A percentile compares a stretch with the other conserved stretches of the same genome.
Evolutionary conservation across 495 filamentous ascomycete species (phyloP).

Genomic region (Annulohypoxylon bovei): DNA sequence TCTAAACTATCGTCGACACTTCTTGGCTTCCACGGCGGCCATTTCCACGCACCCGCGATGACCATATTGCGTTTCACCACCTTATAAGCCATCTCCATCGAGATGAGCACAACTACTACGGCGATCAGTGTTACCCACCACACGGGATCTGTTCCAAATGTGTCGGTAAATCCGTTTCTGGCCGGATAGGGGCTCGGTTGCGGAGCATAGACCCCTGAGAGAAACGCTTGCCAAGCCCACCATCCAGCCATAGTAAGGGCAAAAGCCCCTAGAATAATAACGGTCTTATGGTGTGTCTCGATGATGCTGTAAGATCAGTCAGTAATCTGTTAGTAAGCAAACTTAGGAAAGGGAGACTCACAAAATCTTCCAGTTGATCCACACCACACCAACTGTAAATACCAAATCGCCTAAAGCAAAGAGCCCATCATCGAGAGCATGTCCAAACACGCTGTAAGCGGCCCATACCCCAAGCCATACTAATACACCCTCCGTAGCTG

Average conservation of each 20-base stretch:
- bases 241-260: conserved; percentile 64
- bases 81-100: conserved; percentile 49
- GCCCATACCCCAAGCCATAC: conserved; percentile 79
- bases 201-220: conserved; percentile 69
- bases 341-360: conserved; percentile 48
- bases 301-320: conserved; percentile 57
- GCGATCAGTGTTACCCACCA: conserved; percentile 80
- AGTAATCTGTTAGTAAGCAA: neutral
- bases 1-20: conserved; percentile 45
- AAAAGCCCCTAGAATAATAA: conserved; percentile 70
- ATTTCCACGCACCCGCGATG: conserved; percentile 50
- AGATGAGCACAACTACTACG: conserved; percentile 46
- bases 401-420: conserved; percentile 80
- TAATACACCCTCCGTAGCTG: conserved; percentile 75
- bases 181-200: conserved; percentile 76
- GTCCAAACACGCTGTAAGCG: conserved; percentile 64
- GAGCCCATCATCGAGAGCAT: conserved; percentile 62
- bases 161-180: conserved; percentile 68
- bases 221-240: conserved; percentile 78
- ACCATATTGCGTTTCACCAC: conserved; percentile 49
- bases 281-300: conserved; percentile 83
- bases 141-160: conserved; percentile 72
- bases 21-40: conserved; percentile 41
- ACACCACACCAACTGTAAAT: conserved; percentile 74
- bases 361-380: conserved; percentile 82